Evolutionary conservation across 257 asterid genomes (phyloP).

Genomic region (Salvia splendens): DNA sequence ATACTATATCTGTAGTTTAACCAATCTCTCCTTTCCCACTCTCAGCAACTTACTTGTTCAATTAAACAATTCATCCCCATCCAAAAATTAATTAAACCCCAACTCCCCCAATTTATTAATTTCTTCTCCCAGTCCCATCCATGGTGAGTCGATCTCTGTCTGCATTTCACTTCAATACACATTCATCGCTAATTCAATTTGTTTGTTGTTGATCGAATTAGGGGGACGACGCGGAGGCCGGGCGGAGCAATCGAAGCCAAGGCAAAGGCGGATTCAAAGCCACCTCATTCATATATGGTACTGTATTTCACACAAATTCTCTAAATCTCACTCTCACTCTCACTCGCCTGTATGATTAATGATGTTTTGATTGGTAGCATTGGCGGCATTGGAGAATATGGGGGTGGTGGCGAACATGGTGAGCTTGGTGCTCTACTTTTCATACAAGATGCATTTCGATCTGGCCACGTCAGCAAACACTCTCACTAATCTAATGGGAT

Average conservation of each 20-base stretch:
- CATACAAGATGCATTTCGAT: slow-evolving; percentile 61
- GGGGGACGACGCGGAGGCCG: slow-evolving; percentile 51
- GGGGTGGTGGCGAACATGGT: slow-evolving; percentile 60
- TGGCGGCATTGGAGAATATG: slow-evolving; percentile 63
- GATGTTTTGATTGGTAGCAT: slow-evolving; percentile 30
- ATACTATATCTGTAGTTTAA: slow-evolving; percentile 28
- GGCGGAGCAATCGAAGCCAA: slow-evolving; percentile 25
- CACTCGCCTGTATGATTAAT: neutral
- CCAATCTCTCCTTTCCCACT: neutral
- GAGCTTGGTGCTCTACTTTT: slow-evolving; percentile 68
- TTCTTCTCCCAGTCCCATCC: slow-evolving; percentile 29
- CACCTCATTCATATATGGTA: slow-evolving; percentile 67
- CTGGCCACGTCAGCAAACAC: slow-evolving; percentile 61
- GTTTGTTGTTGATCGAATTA: slow-evolving; percentile 15
- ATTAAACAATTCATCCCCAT: neutral
- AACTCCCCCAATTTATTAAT: neutral
- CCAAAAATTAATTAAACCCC: neutral
- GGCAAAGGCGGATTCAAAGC: slow-evolving; percentile 77
- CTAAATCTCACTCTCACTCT: neutral
- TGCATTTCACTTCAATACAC: neutral
- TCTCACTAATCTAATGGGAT: slow-evolving; percentile 64
- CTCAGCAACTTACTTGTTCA: neutral
- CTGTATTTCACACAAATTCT: neutral
- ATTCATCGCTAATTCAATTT: neutral
- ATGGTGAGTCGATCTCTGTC: slow-evolving; percentile 31